Base-by-base conservation (phyloP, 768 basidiomycete species). In the Tephrocybe sp. region DNA sequence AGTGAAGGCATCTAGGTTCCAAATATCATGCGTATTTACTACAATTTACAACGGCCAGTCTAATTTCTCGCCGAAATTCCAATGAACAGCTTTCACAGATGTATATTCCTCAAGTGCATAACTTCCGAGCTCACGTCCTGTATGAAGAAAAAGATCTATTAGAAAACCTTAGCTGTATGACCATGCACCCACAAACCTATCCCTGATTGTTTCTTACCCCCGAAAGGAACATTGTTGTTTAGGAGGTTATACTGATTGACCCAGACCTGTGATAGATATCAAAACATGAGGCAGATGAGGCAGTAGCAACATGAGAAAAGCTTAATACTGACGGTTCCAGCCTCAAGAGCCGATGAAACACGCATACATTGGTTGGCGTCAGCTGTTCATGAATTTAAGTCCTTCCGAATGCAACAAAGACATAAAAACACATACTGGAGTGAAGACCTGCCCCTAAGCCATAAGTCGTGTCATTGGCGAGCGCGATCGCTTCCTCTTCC, bases 201-300 rank as follows among this genome's bases (percentile, higher is more conserved):
- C 46, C 93, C 93, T 38, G 88, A 90, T 65, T 91, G 87, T 70
- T 95, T 96, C 74, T 89, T 96, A 19, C 95, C 96, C 33, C 96
- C 95, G 62, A 98, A 98, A 1, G 96, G 96, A 39, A 93, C 86
- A 52, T 95, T 92, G 66, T 90, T 91, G 69, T 82, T 80, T 49
- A 96, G 67, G 11, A 88, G 36, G 62, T 87, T 89, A 70, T 93
- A 95, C 62, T 92, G 86, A 68, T 98, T 98, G 53, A 94, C 80
- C 93, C 94, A 97, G 36, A 92, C 87, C 86, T 89, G 30, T 20
- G 19, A 26, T 54, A 13, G 48, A 26, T 53, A 39, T 20, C 17
- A 35, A 35, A 30, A 31, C 23, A 22, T 31, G 31, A 43, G 41
- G 22, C 31, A 14, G 35, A 14, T 23, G 23, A 13, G 47, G 32